Conservation (phyloP, 2,329 filamentous ascomycete species). For the Sphaerulina populicola region DNA sequence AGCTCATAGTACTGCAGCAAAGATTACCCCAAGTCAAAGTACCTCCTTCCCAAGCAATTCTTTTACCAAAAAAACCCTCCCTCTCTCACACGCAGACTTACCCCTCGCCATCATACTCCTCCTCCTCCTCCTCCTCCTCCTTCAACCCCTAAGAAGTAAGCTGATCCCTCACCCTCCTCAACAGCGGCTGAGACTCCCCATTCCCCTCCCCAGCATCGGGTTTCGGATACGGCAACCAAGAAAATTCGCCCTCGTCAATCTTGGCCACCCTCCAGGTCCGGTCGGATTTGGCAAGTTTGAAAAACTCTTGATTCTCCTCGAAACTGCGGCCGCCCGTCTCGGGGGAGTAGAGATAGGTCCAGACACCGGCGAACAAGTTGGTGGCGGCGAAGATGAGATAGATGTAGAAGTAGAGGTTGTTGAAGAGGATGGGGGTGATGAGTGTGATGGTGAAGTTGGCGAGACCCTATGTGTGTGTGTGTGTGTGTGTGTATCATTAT, state of each 20-base stretch:
- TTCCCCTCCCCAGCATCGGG: constrained; percentile 34
- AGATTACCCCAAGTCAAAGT: too few species aligned
- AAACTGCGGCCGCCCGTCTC: constrained; percentile 52
- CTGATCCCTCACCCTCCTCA: constrained; percentile 40
- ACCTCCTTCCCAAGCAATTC: too few species aligned
- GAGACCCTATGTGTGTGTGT: constrained; percentile 33
- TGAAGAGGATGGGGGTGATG: constrained; percentile 51
- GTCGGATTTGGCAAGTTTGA: constrained; percentile 45
- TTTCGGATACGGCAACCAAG: constrained; percentile 38
- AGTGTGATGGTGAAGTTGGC: constrained; percentile 53
- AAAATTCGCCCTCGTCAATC: constrained; percentile 47
- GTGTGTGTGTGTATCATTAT: not conserved
- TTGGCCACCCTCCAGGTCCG: constrained; percentile 48
- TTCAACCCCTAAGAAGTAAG: not conserved
- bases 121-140: too few species aligned
- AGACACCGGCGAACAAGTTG: constrained; percentile 48
- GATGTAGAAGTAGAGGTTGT: constrained; percentile 51
- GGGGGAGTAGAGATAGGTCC: constrained; percentile 47
- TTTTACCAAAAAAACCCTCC: too few species aligned
- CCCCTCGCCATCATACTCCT: too few species aligned
- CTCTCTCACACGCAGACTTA: too few species aligned
- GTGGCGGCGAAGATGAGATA: constrained; percentile 50
- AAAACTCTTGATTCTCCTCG: constrained; percentile 54
- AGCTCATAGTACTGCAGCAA: too few species aligned
- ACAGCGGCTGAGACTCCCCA: constrained; percentile 41